Evolutionary conservation across 345 rosid genomes (phyloP), one percentile per base, ranked within the genome.

Genomic region (Sonneratia caseolaris): DNA sequence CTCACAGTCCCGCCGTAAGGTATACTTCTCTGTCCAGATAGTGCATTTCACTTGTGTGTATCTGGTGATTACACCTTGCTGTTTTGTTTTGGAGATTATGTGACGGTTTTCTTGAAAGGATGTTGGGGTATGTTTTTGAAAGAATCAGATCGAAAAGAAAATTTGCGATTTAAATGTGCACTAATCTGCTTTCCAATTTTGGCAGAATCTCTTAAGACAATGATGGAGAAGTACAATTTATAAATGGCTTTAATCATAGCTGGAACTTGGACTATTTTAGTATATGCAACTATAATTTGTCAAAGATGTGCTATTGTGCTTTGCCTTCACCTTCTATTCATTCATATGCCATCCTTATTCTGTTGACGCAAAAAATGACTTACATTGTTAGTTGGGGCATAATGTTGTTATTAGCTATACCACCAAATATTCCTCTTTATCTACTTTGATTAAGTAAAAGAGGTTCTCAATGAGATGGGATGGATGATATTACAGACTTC

Each of bases 1-100:
- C 66, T 89, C 81, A 77, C 88, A 86, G 80, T 85, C 94, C 62
- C 97, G 83, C 74, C 98, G 97, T 48, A 93, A 89, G 98, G 97
- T 93, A 62, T 62, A 35, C 37, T 62, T 62, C 38, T 35, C 32
- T 59, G 35, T 21, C 3, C 22, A 9, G 24, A 59, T 18, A 19
- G n/a, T 7, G 65, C 15, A 24, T 12, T 62, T 61, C 37, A 10
- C 3, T 24, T n/a, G 32, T 14, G 5, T 12, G 13, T 13, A 24
- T 62, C 3, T 62, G 66, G 21, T 62, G 66, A 62, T 62, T 62
- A 14, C 12, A 35, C 37, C 6, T 11, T 15, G 19, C 66, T 27
- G 3, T n/a, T 5, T 57, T 57, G 27, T 55, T 55, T 18, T 55
- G 61, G 22, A 57, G 64, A n/a, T 22, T 4, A 24, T 57, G 35